A percentile compares a stretch with the other conserved stretches of the same genome.
Evolutionary conservation across 331 rosid species (phyloP).

Genomic region (Arachis monticola): DNA sequence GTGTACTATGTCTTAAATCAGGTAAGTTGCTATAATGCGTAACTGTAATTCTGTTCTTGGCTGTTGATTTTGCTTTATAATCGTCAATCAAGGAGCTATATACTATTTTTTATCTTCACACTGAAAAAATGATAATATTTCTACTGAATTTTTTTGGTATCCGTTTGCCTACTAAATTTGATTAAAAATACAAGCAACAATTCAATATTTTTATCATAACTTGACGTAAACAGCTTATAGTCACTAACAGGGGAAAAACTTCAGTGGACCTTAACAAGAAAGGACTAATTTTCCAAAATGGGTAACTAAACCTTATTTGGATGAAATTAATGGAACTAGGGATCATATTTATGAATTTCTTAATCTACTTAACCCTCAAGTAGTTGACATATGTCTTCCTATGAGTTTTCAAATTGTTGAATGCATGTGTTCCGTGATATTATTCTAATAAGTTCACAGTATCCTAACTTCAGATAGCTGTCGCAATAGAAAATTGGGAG

Average conservation of each 20-base stretch:
- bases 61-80: constrained; percentile 22
- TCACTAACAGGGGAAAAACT: constrained; percentile 8
- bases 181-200: not conserved
- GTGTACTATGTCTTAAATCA: constrained; percentile 82
- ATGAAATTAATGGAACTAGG: constrained; percentile 14
- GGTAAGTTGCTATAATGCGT: constrained; percentile 51
- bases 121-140: not conserved
- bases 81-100: not conserved
- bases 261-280: constrained; percentile 1
- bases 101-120: constrained; percentile 9
- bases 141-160: too few species aligned
- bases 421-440: constrained; percentile 5
- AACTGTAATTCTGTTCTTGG: constrained; percentile 22
- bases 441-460: not conserved
- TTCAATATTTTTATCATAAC: not conserved
- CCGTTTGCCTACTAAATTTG: not conserved
- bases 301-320: not conserved
- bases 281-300: not conserved
- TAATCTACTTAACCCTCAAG: not conserved
- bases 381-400: not conserved
- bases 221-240: not conserved
- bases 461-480: not conserved
- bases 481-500: not conserved
- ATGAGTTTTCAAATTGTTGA: not conserved
- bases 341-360: not conserved